Percentiles rank a stretch among this genome's conserved stretches.
Conservation (phyloP, 345 rosid species). For the Sapria himalayana region DNA sequence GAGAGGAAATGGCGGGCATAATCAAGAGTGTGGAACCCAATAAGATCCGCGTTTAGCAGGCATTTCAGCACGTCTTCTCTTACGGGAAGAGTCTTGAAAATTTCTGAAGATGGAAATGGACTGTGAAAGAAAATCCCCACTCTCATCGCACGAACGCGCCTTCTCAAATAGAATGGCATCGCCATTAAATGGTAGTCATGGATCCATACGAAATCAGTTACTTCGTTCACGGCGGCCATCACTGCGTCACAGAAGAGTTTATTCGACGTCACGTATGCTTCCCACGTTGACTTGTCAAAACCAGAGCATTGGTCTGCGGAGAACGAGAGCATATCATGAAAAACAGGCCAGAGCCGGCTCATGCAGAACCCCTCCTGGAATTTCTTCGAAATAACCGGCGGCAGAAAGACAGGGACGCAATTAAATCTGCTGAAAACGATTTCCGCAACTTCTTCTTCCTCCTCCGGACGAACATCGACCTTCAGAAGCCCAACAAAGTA, state of each 20-base stretch:
- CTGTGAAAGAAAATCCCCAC: slow-evolving; percentile 30
- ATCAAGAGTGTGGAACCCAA: slow-evolving; percentile 31
- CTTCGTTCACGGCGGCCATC: slow-evolving; percentile 22
- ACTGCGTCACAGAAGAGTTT: slow-evolving; percentile 19
- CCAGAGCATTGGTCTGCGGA: slow-evolving; percentile 16
- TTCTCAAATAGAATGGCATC: slow-evolving; percentile 23
- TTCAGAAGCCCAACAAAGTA: slow-evolving; percentile 20
- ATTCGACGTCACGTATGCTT: slow-evolving; percentile 22
- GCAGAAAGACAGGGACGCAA: slow-evolving; percentile 25
- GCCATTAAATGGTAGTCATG: slow-evolving; percentile 32
- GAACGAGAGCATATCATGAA: slow-evolving; percentile 25
- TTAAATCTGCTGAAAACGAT: slow-evolving; percentile 15
- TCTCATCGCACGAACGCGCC: slow-evolving; percentile 16
- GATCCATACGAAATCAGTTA: slow-evolving; percentile 26
- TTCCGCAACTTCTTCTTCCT: slow-evolving; percentile 22
- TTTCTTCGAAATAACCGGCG: slow-evolving; percentile 14
- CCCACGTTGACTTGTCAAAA: slow-evolving; percentile 22
- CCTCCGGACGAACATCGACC: slow-evolving; percentile 15
- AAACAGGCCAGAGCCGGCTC: slow-evolving; percentile 23
- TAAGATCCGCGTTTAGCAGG: slow-evolving; percentile 20
- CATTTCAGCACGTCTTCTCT: slow-evolving; percentile 25
- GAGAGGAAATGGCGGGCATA: slow-evolving; percentile 30
- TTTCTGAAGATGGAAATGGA: slow-evolving; percentile 29
- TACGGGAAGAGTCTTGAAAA: slow-evolving; percentile 21
- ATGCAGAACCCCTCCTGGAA: slow-evolving; percentile 31